A percentile compares a stretch with the other conserved stretches of the same genome.
phyloP scores from a whole-genome alignment of 2,329 filamentous ascomycete species.

The Sclerotinia minor region DNA sequence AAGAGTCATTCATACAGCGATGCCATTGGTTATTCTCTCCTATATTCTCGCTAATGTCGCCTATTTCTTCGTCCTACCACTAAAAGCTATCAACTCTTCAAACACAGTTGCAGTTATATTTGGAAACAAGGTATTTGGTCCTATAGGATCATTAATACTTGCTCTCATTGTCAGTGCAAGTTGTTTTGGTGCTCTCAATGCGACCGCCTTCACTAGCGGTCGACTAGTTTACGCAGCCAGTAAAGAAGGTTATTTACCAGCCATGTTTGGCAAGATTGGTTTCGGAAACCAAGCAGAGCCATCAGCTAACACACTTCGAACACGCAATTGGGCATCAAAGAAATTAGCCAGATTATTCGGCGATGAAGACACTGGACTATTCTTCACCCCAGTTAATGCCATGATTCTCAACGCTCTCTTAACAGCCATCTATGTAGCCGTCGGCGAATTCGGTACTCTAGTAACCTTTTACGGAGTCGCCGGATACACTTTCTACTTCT shows the following conservation, averaged over 20 bases:
- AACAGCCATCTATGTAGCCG: constrained; percentile 73
- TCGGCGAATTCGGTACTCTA: constrained; percentile 88
- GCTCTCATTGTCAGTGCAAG: constrained; percentile 87
- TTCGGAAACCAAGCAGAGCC: constrained; percentile 51
- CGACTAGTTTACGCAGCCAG: constrained; percentile 91
- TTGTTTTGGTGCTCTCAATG: constrained; percentile 93
- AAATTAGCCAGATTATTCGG: constrained; percentile 64
- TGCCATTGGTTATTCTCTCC: constrained; percentile 87
- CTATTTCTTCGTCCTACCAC: constrained; percentile 91
- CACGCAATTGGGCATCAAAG: constrained; percentile 59
- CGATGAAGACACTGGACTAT: constrained; percentile 76
- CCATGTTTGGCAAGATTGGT: constrained; percentile 80
- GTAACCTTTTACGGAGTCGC: constrained; percentile 98
- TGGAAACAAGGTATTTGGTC: constrained; percentile 84
- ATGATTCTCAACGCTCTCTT: constrained; percentile 77
- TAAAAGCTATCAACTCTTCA: constrained; percentile 74
- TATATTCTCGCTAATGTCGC: constrained; percentile 90
- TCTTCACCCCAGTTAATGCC: constrained; percentile 92
- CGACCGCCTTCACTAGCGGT: constrained; percentile 88
- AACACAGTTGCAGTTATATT: constrained; percentile 98
- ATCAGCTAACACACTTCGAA: constrained; percentile 48
- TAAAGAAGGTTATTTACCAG: constrained; percentile 90
- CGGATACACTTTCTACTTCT: constrained; percentile 95
- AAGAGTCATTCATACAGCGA: constrained; percentile 91
- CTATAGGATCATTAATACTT: constrained; percentile 76